These are phyloP conservation scores for Sisymbrium altissimum DNA, from an alignment of 345 rosid species.

Conservation along the genomic window DNA sequence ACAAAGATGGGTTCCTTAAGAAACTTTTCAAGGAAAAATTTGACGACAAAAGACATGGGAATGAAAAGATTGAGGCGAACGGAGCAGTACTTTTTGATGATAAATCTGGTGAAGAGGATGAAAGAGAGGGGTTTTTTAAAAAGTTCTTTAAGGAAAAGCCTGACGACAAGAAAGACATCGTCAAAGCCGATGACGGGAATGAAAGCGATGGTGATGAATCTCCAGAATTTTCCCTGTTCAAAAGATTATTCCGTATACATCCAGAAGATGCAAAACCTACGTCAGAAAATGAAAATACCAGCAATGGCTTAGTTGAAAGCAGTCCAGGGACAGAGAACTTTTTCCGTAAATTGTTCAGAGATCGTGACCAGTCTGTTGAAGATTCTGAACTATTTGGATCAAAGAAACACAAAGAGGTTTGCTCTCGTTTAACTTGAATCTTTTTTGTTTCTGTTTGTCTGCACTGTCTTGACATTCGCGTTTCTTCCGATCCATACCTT, in stretches of 20 bases:
- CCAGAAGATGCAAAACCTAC: conserved; percentile 75
- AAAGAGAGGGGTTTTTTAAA: conserved; percentile 83
- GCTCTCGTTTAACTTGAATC: conserved; percentile 10
- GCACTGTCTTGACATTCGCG: conserved; percentile 5
- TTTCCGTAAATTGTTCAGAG: conserved; percentile 95
- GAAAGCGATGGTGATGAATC: conserved; percentile 69
- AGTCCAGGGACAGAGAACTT: conserved; percentile 96
- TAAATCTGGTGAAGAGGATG: conserved; percentile 79
- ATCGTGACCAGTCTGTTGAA: conserved; percentile 89
- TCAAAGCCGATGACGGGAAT: conserved; percentile 45
- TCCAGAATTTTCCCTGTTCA: conserved; percentile 75
- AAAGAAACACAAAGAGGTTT: conserved; percentile 81
- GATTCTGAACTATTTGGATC: conserved; percentile 84
- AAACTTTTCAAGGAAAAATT: conserved; percentile 78
- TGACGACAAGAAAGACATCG: conserved; percentile 72
- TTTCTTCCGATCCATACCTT: conserved; percentile 5
- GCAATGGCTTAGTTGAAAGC: conserved; percentile 62
- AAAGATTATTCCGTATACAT: conserved; percentile 84
- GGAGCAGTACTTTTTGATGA: conserved; percentile 54
- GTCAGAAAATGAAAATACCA: conserved; percentile 52
- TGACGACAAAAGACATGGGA: conserved; percentile 77
- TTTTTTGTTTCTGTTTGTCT: conserved; percentile 9
- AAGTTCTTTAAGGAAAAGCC: conserved; percentile 78
- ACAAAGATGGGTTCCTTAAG: conserved; percentile 86
- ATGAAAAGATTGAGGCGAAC: conserved; percentile 45